Conservation (phyloP, 2,329 filamentous ascomycete genomes). For the Cercospora sesami region DNA sequence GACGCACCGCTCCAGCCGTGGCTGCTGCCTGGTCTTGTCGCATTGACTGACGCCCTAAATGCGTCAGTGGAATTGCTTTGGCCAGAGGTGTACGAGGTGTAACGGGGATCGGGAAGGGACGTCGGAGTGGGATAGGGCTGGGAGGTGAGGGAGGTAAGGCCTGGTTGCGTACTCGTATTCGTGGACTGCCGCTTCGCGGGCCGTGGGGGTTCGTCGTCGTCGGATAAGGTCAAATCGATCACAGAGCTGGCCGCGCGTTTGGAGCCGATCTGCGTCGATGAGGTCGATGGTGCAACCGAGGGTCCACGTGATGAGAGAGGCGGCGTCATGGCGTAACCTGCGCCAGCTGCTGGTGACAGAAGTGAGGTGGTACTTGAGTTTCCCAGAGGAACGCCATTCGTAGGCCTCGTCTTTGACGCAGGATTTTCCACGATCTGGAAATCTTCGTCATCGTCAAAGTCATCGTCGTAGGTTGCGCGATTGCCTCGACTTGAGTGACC, state of each 20-base stretch:
- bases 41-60: constrained; percentile 30
- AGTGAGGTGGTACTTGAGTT: constrained; percentile 25
- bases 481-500: constrained; percentile 40
- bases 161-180: constrained; percentile 30
- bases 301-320: constrained; percentile 49
- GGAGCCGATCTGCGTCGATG: constrained; percentile 39
- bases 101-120: constrained; percentile 30
- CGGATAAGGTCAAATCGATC: constrained; percentile 52
- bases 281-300: constrained; percentile 37
- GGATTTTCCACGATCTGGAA: constrained; percentile 43
- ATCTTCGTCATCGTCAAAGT: constrained; percentile 46
- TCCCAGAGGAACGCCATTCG: constrained; percentile 33
- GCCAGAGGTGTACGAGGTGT: constrained; percentile 18
- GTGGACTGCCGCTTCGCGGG: constrained; percentile 38
- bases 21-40: constrained; percentile 23
- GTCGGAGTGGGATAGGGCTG: constrained; percentile 29
- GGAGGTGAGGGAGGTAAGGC: constrained; percentile 21
- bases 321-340: constrained; percentile 45
- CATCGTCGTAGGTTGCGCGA: constrained; percentile 40
- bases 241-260: constrained; percentile 50
- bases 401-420: constrained; percentile 30
- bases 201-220: constrained; percentile 43
- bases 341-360: constrained; percentile 29
- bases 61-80: constrained; percentile 27
- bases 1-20: constrained; percentile 21